Conservation (phyloP, 2,329 filamentous ascomycete genomes). For the Aspergillus ruber region DNA sequence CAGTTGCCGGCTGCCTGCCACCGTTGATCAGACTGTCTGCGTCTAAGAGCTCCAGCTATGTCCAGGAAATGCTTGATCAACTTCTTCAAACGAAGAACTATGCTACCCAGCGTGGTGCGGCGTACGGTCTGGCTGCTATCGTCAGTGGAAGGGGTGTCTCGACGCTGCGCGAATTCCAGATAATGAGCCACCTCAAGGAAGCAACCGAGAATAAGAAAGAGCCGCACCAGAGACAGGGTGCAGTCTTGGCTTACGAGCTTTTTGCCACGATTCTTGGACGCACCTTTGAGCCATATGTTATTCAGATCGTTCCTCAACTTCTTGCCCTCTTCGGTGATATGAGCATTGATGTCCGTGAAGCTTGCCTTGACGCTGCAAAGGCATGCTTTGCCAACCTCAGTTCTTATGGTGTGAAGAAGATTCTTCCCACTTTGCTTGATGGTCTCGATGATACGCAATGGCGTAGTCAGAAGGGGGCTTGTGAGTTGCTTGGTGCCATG, state of each 20-base stretch:
- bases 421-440: conserved; percentile 82
- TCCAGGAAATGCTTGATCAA: conserved; percentile 71
- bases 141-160: conserved; percentile 81
- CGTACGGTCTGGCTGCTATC: conserved; percentile 88
- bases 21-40: conserved; percentile 78
- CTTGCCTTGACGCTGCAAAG: conserved; percentile 87
- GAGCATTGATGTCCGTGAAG: conserved; percentile 83
- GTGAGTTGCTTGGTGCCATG: conserved; percentile 95
- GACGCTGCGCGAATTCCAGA: conserved; percentile 74
- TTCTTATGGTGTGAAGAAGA: conserved; percentile 92
- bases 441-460: conserved; percentile 93
- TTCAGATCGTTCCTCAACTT: conserved; percentile 88
- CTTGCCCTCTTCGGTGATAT: conserved; percentile 83
- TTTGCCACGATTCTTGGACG: conserved; percentile 78
- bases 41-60: conserved; percentile 71
- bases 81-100: conserved; percentile 87
- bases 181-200: conserved; percentile 71
- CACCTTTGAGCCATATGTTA: conserved; percentile 92
- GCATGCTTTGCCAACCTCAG: conserved; percentile 88
- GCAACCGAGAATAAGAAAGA: conserved; percentile 97
- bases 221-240: conserved; percentile 76
- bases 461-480: conserved; percentile 97
- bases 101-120: conserved; percentile 84
- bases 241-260: conserved; percentile 84
- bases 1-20: conserved; percentile 87